These are phyloP conservation scores for Aspergillus leporis DNA, from an alignment of 495 filamentous ascomycete species.

Conservation along the genomic window DNA sequence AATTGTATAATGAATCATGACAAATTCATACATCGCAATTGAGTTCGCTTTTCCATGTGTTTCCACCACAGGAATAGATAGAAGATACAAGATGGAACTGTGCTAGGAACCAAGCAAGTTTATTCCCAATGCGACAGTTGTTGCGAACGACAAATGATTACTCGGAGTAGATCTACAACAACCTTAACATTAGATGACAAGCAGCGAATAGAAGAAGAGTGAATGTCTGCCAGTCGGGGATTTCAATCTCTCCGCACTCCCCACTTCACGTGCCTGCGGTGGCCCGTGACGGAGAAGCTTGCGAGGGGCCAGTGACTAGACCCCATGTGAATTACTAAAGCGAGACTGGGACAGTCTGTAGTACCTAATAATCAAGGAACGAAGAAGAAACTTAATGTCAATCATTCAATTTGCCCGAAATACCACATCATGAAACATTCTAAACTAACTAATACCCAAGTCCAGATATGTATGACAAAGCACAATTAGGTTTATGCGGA, in stretches of 20 bases:
- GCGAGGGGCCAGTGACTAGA: background rate
- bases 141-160: background rate
- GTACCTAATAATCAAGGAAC: too few species aligned
- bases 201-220: background rate
- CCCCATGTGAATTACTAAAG: too few species aligned
- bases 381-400: background rate
- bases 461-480: conserved; percentile 16
- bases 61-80: too few species aligned
- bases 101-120: background rate
- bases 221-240: background rate
- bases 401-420: conserved; percentile 23
- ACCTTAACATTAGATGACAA: background rate
- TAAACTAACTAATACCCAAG: conserved; percentile 17
- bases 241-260: conserved; percentile 9
- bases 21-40: too few species aligned
- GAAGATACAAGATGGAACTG: too few species aligned
- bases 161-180: conserved; percentile 1
- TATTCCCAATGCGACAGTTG: background rate
- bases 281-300: background rate
- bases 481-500: conserved; percentile 15
- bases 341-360: too few species aligned
- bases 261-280: conserved; percentile 3
- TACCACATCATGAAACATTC: conserved; percentile 9
- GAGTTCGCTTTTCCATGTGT: too few species aligned
- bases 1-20: too few species aligned